phyloP scores from a whole-genome alignment of 345 rosid genomes.

The Sonneratia alba region DNA sequence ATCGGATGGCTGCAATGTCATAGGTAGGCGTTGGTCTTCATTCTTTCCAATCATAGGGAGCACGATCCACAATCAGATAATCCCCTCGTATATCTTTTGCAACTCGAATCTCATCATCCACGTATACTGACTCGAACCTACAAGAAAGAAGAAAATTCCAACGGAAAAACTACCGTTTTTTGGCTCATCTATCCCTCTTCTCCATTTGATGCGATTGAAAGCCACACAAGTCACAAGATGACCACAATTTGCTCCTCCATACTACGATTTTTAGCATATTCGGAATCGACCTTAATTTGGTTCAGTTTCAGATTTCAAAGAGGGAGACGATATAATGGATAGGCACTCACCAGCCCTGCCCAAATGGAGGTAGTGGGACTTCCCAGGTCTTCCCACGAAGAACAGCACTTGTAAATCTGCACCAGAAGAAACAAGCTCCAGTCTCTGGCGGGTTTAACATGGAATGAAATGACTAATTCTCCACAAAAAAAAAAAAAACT shows the following conservation, averaged over 20 bases:
- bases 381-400: slow-evolving; percentile 65
- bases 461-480: too few relatives aligned
- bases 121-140: slow-evolving; percentile 31
- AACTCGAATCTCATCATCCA: slow-evolving; percentile 29
- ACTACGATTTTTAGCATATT: not conserved
- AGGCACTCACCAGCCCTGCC: slow-evolving; percentile 77
- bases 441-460: not conserved
- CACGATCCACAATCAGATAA: slow-evolving; percentile 23
- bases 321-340: not conserved
- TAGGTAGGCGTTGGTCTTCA: slow-evolving; percentile 3
- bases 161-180: too few relatives aligned
- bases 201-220: not conserved
- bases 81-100: slow-evolving; percentile 32
- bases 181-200: not conserved
- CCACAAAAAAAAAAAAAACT: too few relatives aligned
- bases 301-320: not conserved
- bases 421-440: not conserved
- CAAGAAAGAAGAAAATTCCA: not conserved
- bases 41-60: slow-evolving; percentile 28
- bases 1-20: not conserved
- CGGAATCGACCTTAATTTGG: not conserved
- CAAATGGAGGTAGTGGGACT: slow-evolving; percentile 82
- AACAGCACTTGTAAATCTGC: slow-evolving; percentile 73
- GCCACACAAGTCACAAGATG: not conserved
- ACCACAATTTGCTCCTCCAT: not conserved